These are phyloP conservation scores for Paramecium octaurelia DNA, from an alignment of 73 alveolate species.

Conservation along the genomic window DNA sequence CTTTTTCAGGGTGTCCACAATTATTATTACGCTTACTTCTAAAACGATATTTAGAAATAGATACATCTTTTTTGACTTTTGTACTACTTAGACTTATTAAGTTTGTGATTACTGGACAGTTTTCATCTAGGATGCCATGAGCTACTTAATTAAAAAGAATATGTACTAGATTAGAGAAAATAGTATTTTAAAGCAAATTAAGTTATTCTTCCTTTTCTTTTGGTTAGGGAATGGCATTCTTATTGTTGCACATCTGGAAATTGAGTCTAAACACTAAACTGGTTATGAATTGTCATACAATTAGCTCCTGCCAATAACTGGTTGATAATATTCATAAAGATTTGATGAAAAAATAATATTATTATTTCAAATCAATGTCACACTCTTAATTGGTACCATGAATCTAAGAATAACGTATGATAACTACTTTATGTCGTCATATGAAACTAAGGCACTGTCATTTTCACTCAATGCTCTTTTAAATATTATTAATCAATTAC, in stretches of 20 bases:
- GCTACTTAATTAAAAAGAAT: not conserved
- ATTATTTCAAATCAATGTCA: slow-evolving; percentile 24
- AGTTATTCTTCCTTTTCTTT: not conserved
- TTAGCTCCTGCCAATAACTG: slow-evolving; percentile 38
- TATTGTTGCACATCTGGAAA: not conserved
- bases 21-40: slow-evolving; percentile 38
- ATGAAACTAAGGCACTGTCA: not conserved
- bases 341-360: slow-evolving; percentile 15
- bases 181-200: not conserved
- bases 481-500: not conserved
- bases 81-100: not conserved
- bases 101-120: not conserved
- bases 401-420: not conserved
- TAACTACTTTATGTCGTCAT: not conserved
- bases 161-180: not conserved
- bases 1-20: slow-evolving; percentile 78
- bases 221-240: not conserved
- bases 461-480: slow-evolving; percentile 4
- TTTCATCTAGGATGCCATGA: not conserved
- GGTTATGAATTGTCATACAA: not conserved
- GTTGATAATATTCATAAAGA: slow-evolving; percentile 15
- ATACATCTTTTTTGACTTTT: slow-evolving; percentile 1
- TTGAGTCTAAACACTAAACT: slow-evolving; percentile 10
- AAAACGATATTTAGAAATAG: not conserved
- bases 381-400: not conserved